Conservation (phyloP, 257 asterid species). For the Sherardia arvensis region DNA sequence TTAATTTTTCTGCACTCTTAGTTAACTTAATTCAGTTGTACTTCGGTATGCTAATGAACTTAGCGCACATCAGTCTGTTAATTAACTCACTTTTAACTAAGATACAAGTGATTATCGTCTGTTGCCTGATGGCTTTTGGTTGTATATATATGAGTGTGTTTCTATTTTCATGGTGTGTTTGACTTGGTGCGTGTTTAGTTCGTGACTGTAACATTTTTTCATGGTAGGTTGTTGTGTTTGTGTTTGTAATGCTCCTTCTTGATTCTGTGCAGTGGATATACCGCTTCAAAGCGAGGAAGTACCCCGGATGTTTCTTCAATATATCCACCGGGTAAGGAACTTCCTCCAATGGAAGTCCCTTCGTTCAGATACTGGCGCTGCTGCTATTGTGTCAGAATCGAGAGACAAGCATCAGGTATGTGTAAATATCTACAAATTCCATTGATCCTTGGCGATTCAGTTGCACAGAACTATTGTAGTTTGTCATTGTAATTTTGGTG, state of each 20-base stretch:
- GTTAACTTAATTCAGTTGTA: no score
- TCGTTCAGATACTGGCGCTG: slow-evolving; percentile 68
- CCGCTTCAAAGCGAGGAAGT: slow-evolving; percentile 46
- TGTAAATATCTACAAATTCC: slow-evolving; percentile 7
- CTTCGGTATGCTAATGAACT: no score
- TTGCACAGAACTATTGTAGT: neutral
- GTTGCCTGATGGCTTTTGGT: neutral
- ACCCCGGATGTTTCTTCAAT: slow-evolving; percentile 32
- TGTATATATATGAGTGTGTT: neutral
- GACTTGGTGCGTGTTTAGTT: no score
- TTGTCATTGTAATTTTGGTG: neutral
- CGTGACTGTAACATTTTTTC: no score
- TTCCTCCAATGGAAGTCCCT: slow-evolving; percentile 46
- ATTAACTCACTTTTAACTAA: no score
- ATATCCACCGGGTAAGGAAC: slow-evolving; percentile 29
- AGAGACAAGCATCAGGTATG: slow-evolving; percentile 16
- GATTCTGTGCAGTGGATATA: slow-evolving; percentile 50
- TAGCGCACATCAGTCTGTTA: no score
- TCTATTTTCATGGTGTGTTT: neutral
- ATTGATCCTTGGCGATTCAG: neutral
- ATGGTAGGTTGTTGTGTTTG: no score
- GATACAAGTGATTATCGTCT: no score
- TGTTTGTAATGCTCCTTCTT: slow-evolving; percentile 2
- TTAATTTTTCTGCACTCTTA: no score
- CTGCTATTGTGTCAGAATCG: slow-evolving; percentile 26